Evolutionary conservation across 176 grass and related monocot species (phyloP).

Genomic region (Aegilops sharonensis): DNA sequence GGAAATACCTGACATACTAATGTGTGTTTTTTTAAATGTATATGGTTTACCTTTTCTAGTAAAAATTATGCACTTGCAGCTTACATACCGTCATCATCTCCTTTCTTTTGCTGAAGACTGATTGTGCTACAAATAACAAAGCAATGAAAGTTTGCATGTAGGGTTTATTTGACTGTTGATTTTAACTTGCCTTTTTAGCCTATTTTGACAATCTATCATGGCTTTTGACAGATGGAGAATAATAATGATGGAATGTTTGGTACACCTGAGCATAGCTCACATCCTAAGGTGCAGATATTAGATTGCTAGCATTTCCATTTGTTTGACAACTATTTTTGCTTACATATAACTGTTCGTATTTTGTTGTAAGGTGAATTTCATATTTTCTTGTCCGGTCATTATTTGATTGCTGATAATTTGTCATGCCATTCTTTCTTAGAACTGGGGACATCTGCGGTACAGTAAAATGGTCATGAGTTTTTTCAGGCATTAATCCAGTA

Average conservation of each 20-base stretch:
- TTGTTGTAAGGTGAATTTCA: background rate
- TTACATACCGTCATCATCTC: background rate
- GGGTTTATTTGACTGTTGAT: background rate
- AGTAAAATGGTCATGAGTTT: background rate
- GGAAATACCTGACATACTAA: background rate
- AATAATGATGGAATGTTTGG: background rate
- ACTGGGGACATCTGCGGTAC: background rate
- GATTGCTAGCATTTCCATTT: background rate
- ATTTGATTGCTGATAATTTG: background rate
- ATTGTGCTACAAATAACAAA: background rate
- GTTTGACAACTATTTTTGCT: background rate
- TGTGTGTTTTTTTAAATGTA: background rate
- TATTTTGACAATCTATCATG: background rate
- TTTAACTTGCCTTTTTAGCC: background rate
- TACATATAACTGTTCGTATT: background rate
- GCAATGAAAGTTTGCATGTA: background rate
- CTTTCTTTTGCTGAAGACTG: background rate
- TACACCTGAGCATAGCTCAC: background rate
- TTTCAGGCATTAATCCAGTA: background rate
- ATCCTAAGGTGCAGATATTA: slow-evolving; percentile 36
- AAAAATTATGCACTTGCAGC: background rate
- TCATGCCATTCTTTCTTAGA: background rate
- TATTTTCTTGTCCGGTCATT: background rate
- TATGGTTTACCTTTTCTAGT: background rate
- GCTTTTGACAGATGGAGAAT: slow-evolving; percentile 25